Base-by-base conservation (phyloP, 495 filamentous ascomycete species). In the Daldinia grandis region DNA sequence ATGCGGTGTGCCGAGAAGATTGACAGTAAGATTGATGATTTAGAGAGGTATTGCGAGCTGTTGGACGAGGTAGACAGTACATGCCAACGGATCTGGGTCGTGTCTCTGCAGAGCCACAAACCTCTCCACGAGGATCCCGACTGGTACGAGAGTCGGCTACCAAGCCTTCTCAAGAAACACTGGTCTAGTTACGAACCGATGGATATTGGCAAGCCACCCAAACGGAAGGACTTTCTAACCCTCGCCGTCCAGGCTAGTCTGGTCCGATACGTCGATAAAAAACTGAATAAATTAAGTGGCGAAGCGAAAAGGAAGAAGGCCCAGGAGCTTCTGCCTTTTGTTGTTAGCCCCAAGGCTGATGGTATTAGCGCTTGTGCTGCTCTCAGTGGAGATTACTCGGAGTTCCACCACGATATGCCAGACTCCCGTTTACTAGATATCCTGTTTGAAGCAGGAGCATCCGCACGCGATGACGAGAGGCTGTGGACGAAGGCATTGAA, bases 351-450 rank as follows among this genome's bases (percentile, higher is more conserved):
- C 8, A 75, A 72, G 57, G 69, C 69, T 31, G 76, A 78, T 12
- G 76, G 76, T 8, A 73, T 78, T 28, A 75, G 72, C 27, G 74
- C 74, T n/a, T 78, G 74, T 10, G 76, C 72, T 10, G 66, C 69
- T 42, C 59, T 73, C 10, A 75, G 66, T 19, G 72, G 72, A 30
- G 76, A 78, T 27, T 78, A 78, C 38, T 53, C 57, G n/a, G 76
- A 78, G 33, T 76, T 78, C 59, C 76, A 78, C 53, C 76, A 74
- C 56, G 76, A 78, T 30, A 78, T 78, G 76, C 76, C 76, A 8
- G 76, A 78, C 28, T 72, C 72, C 1, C 65, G 67, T 3, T 44
- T 78, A 0, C 57, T 78, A 5, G 74, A 76, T 5, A 55, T 78
- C 0, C 38, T 76, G 7, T 78, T 75, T 35, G 64, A 67, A 7